Conservation (phyloP, 2,329 filamentous ascomycete genomes). For the Aspergillus clavatus region DNA sequence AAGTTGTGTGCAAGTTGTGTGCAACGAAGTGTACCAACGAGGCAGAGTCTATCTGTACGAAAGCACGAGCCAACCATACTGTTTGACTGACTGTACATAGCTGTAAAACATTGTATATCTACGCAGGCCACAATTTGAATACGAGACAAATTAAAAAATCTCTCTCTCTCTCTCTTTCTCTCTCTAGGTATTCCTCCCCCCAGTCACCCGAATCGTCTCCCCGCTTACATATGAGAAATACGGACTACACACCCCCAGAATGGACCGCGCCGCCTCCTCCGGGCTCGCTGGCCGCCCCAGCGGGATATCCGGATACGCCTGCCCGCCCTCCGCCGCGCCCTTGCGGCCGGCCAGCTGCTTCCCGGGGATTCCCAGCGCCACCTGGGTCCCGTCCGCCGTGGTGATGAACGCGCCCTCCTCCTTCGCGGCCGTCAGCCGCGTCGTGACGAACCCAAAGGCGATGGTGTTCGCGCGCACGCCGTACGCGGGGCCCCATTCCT, state of each 20-base stretch:
- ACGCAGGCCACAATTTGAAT: no score
- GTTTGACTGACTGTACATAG: no score
- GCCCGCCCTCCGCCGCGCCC: conserved; percentile 33
- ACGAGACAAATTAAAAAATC: no score
- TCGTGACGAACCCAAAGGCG: conserved; percentile 77
- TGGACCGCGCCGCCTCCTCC: conserved; percentile 71
- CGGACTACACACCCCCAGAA: conserved; percentile 75
- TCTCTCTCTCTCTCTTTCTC: no score
- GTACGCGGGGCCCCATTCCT: conserved; percentile 83
- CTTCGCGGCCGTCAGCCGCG: conserved; percentile 76
- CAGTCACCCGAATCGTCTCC: conserved; percentile 82
- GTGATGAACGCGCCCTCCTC: conserved; percentile 76
- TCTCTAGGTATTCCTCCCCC: conserved; percentile 65
- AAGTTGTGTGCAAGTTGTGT: no score
- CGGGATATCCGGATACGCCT: conserved; percentile 65
- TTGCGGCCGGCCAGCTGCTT: conserved; percentile 44
- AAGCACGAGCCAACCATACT: no score
- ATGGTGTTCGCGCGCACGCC: conserved; percentile 79
- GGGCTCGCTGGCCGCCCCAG: conserved; percentile 70
- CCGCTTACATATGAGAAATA: conserved; percentile 80
- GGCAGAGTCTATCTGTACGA: no score
- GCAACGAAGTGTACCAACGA: no score
- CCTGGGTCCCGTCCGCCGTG: conserved; percentile 69
- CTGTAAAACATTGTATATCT: no score
- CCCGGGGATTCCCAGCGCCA: conserved; percentile 68